Evolutionary conservation across 1,139 yeast species (phyloP).

Genomic region (Taiozyma sp.): DNA sequence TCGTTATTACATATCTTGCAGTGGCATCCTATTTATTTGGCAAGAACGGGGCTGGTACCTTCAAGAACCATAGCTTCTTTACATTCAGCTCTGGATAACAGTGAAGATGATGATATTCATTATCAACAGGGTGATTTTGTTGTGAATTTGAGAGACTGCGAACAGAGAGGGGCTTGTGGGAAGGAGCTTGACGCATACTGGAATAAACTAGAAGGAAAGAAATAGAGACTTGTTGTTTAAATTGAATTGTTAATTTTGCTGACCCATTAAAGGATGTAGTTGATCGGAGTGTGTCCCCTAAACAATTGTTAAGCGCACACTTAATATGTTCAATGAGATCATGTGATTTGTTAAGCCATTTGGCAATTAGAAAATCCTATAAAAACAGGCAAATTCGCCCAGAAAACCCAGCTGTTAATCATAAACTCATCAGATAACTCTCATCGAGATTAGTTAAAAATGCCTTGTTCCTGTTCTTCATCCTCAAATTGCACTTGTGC

Average conservation of each 20-base stretch:
- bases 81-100: conserved; percentile 28
- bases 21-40: conserved; percentile 85
- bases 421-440: not conserved
- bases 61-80: conserved; percentile 48
- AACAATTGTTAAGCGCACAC: too few relatives aligned
- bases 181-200: conserved; percentile 38
- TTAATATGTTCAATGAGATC: too few relatives aligned
- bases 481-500: conserved; percentile 2
- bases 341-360: too few relatives aligned
- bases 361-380: too few relatives aligned
- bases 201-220: conserved; percentile 6
- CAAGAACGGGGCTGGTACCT: conserved; percentile 70
- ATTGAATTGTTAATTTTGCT: too few relatives aligned
- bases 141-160: conserved; percentile 56
- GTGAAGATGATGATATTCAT: conserved; percentile 35
- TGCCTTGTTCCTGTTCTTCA: not conserved
- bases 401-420: not conserved
- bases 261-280: too few relatives aligned
- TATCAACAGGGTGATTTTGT: conserved; percentile 63
- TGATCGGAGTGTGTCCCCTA: too few relatives aligned
- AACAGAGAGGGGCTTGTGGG: conserved; percentile 44
- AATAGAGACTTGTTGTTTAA: not conserved
- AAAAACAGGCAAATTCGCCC: too few relatives aligned
- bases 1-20: conserved; percentile 81
- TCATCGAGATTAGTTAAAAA: not conserved